Conservation (phyloP, 2,329 filamentous ascomycete genomes). For the Sporothrix globosa region DNA sequence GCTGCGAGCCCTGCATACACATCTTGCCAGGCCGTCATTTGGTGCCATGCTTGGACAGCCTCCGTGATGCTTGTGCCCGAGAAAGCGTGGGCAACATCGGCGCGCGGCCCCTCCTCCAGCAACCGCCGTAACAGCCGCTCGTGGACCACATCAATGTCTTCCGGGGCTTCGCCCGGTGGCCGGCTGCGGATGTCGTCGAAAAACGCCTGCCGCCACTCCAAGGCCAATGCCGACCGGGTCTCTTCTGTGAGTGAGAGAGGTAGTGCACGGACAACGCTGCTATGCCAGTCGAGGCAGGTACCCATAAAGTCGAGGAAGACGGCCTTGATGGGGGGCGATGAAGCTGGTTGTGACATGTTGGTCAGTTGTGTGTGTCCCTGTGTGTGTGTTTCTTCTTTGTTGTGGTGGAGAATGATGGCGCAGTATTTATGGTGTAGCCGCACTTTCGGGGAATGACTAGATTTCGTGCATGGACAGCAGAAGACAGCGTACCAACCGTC, state of each 20-base stretch:
- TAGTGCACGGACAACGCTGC: constrained; percentile 44
- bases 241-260: constrained; percentile 43
- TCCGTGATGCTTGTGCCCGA: neutral
- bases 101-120: neutral
- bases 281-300: constrained; percentile 60
- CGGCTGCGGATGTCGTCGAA: constrained; percentile 52
- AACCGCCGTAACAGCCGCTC: constrained; percentile 43
- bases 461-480: no score
- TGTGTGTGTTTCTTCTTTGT: no score
- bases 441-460: no score
- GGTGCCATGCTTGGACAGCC: constrained; percentile 11
- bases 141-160: constrained; percentile 58
- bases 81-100: neutral
- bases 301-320: constrained; percentile 52
- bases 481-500: no score
- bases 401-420: no score
- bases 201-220: constrained; percentile 55
- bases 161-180: constrained; percentile 43
- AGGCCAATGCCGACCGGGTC: constrained; percentile 48
- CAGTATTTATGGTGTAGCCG: no score
- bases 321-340: constrained; percentile 45
- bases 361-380: neutral
- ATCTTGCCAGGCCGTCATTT: constrained; percentile 1
- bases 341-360: neutral
- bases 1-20: neutral